Base-by-base conservation (phyloP, 345 rosid genomes). In the Heritiera fomes region DNA sequence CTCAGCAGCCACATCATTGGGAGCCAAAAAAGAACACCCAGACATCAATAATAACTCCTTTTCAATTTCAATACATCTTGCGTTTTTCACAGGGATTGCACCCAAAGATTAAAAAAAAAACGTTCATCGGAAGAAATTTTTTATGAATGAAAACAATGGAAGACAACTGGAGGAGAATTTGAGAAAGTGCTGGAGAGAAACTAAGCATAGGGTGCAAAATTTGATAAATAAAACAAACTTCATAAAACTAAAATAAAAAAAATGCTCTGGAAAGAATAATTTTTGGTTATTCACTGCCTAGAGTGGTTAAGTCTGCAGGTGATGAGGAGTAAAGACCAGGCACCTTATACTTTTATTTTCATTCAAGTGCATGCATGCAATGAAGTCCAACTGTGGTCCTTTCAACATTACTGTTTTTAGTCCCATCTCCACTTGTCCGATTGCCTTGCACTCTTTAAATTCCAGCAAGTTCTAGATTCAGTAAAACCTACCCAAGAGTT, bases 1-100 rank as follows among this genome's bases (percentile, higher is more conserved):
- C 77, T 83, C 84, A 75, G 78, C 82, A 61, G 55, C 32, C 73
- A 75, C 71, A 75, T 53, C 77, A 82, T 78, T 86, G 78, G 88
- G 50, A 71, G 83, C 74, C 76, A 46, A 61, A 34, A 79, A 77
- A 74, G 41, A 56, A 14, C 66, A 7, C 34, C 72, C 49, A 10
- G 41, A 73, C 79, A 77, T 80, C 83, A 73, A 64, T 79, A 12
- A 63, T 56, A 10, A 53, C 41, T n/a, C 3, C 40, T 13, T 28
- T 12, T 28, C 40, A n/a, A 56, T 56, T n/a, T 56, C 61, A 56
- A 18, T n/a, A 56, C 28, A 56, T 49, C 61, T 47, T 67, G 38
- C 67, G 73, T 73, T 41, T 28, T 30, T 68, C 38, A 28, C 65
- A 46, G 20, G 62, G 53, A 18, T 50, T 50, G 63, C 38, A 32